phyloP scores from a whole-genome alignment of 352 stramenopile species.

The Aphanomyces invadans region DNA sequence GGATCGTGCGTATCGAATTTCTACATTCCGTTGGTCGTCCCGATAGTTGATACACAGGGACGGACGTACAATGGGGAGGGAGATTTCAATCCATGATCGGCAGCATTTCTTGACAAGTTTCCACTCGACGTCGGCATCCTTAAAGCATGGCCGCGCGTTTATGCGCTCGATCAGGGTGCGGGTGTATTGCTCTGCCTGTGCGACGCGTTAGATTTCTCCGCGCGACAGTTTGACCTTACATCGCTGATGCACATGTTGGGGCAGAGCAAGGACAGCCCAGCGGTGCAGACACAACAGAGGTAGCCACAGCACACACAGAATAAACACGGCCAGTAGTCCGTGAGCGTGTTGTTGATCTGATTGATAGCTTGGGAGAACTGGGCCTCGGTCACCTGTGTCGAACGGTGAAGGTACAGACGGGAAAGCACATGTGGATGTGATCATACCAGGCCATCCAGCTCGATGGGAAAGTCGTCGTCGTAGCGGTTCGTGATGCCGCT shows the following conservation, averaged over 20 bases:
- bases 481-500: slow-evolving; percentile 61
- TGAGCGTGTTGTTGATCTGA: slow-evolving; percentile 80
- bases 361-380: slow-evolving; percentile 70
- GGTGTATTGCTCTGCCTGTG: slow-evolving; percentile 62
- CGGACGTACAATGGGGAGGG: not conserved
- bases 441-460: slow-evolving; percentile 45
- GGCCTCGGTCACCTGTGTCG: slow-evolving; percentile 36
- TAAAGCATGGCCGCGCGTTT: slow-evolving; percentile 56
- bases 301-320: slow-evolving; percentile 71
- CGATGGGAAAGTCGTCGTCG: slow-evolving; percentile 58
- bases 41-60: not conserved
- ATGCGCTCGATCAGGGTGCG: slow-evolving; percentile 46
- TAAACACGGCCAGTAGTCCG: slow-evolving; percentile 72
- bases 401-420: not conserved
- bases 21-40: not conserved
- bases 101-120: slow-evolving; percentile 46
- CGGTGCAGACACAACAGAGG: slow-evolving; percentile 51
- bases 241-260: slow-evolving; percentile 70
- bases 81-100: slow-evolving; percentile 42
- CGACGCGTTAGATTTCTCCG: not conserved
- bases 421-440: not conserved
- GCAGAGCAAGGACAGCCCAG: slow-evolving; percentile 54
- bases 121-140: slow-evolving; percentile 50
- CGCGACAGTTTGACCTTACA: slow-evolving; percentile 30
- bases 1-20: not conserved